Percentiles rank a stretch among this genome's conserved stretches.
Conservation (phyloP, 2,329 filamentous ascomycete species). For the Ophiobolus disseminans region DNA sequence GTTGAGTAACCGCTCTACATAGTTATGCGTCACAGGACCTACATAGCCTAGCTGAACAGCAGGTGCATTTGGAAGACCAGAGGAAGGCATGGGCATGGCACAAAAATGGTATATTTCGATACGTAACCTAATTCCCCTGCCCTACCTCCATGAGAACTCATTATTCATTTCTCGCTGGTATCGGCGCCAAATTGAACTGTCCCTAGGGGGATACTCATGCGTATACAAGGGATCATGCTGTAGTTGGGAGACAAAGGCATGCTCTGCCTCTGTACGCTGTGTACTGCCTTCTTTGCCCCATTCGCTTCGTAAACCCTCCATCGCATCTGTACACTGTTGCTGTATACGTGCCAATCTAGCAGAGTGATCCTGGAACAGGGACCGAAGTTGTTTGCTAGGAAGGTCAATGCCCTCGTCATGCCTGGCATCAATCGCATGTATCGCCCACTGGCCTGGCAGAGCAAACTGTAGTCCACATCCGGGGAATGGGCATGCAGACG, state of each 20-base stretch:
- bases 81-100: no score
- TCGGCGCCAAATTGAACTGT: constrained; percentile 5
- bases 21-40: no score
- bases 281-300: constrained; percentile 10
- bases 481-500: constrained; percentile 4
- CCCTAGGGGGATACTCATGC: not conserved
- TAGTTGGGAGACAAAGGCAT: constrained; percentile 9
- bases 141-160: no score
- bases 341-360: not conserved
- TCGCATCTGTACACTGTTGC: not conserved
- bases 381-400: not conserved
- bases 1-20: no score
- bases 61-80: no score
- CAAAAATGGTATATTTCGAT: no score
- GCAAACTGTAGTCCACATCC: constrained; percentile 4
- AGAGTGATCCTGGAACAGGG: constrained; percentile 1
- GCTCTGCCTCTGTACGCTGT: not conserved
- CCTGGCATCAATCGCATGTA: not conserved
- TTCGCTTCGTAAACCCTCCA: not conserved
- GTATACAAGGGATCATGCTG: constrained; percentile 9
- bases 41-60: no score
- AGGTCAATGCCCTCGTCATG: not conserved
- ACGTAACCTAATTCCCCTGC: no score
- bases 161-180: constrained; percentile 7
- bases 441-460: not conserved